Conservation (phyloP, 2,329 filamentous ascomycete genomes). For the Capronia epimyces region DNA sequence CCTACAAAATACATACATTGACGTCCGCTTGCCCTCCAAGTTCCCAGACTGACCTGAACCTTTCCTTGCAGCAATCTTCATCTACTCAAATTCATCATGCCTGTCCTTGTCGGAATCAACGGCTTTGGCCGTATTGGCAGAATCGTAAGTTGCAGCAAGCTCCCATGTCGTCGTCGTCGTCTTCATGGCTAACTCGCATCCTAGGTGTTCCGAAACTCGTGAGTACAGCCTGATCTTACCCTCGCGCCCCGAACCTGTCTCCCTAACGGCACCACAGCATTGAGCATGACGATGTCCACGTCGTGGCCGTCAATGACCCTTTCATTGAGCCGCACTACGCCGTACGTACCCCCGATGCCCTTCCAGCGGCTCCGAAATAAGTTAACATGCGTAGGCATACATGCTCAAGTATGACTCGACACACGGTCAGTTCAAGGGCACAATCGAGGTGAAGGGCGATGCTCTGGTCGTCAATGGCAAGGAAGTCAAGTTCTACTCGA, state of each 20-base stretch:
- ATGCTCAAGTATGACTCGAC: conserved; percentile 99
- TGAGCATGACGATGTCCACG: conserved; percentile 80
- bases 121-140: conserved; percentile 99
- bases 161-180: conserved; percentile 5
- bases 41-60: conserved; percentile 10
- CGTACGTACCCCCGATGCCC: conserved; percentile 56
- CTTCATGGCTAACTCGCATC: conserved; percentile 30
- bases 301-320: conserved; percentile 97
- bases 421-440: conserved; percentile 95
- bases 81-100: conserved; percentile 41
- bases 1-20: conserved; percentile 8
- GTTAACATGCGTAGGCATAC: conserved; percentile 64
- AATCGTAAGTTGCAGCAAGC: conserved; percentile 54
- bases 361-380: background rate
- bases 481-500: conserved; percentile 87
- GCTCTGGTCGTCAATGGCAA: conserved; percentile 87
- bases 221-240: conserved; percentile 37
- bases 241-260: conserved; percentile 26
- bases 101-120: conserved; percentile 90
- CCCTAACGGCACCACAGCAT: conserved; percentile 45
- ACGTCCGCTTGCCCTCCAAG: background rate
- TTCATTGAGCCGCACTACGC: conserved; percentile 98
- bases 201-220: conserved; percentile 94
- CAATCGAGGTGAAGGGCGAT: conserved; percentile 66
- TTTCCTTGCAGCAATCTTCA: conserved; percentile 10